Conservation (phyloP, 2,329 filamentous ascomycete genomes). For the Nigrograna mackinnonii region DNA sequence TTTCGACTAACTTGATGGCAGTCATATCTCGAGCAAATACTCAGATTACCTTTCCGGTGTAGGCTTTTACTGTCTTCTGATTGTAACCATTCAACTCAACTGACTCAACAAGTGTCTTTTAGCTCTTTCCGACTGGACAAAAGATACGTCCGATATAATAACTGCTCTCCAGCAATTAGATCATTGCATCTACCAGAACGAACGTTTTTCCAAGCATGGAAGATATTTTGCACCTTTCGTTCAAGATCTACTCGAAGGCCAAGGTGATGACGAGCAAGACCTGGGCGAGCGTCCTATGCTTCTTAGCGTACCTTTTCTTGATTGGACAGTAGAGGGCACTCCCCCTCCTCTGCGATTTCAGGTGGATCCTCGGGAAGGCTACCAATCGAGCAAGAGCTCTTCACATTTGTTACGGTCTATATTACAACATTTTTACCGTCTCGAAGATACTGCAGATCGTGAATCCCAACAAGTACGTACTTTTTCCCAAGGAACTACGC, state of each 20-base stretch:
- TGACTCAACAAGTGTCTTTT: no score
- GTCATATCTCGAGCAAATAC: conserved; percentile 47
- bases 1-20: conserved; percentile 8
- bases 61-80: no score
- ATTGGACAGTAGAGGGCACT: conserved; percentile 44
- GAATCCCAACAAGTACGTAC: conserved; percentile 39
- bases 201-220: conserved; percentile 49
- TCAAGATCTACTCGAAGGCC: conserved; percentile 28
- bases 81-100: no score
- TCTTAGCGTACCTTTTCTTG: conserved; percentile 46
- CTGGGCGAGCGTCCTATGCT: conserved; percentile 36
- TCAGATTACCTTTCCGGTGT: conserved; percentile 43
- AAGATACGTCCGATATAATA: conserved; percentile 16
- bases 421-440: conserved; percentile 47
- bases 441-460: conserved; percentile 48
- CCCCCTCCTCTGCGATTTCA: conserved; percentile 46
- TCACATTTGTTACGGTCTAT: conserved; percentile 46
- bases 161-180: conserved; percentile 36
- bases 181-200: conserved; percentile 42
- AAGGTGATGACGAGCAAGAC: conserved; percentile 6
- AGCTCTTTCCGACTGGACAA: conserved; percentile 33
- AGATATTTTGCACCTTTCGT: conserved; percentile 48
- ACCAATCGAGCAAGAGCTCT: conserved; percentile 40
- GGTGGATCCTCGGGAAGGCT: conserved; percentile 46
- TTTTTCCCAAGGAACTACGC: neutral